phyloP scores from a whole-genome alignment of 768 basidiomycete species.

The Boletus rubropictus region DNA sequence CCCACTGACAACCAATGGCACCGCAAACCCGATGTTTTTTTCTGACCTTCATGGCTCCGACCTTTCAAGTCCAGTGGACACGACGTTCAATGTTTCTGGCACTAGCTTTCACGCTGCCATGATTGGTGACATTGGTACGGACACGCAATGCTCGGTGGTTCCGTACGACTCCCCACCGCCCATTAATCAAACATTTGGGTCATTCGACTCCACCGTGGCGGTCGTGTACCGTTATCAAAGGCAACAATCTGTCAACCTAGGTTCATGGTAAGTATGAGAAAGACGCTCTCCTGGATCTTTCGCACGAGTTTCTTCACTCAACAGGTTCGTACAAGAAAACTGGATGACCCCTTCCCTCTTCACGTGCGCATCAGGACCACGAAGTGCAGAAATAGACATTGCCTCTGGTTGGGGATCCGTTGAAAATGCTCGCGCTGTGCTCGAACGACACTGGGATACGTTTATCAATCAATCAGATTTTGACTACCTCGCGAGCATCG shows the following conservation, averaged over 20 bases:
- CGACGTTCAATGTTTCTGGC: background rate
- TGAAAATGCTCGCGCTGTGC: slow-evolving; percentile 40
- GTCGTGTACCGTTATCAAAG: slow-evolving; percentile 18
- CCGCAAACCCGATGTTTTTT: background rate
- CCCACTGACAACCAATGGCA: background rate
- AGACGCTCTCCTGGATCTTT: no score
- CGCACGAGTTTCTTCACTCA: background rate
- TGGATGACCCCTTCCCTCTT: slow-evolving; percentile 75
- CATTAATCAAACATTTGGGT: slow-evolving; percentile 7
- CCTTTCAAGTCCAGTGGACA: background rate
- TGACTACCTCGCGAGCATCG: slow-evolving; percentile 49
- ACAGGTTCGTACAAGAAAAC: slow-evolving; percentile 64
- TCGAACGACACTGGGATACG: slow-evolving; percentile 71
- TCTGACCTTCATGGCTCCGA: background rate
- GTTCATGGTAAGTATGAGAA: slow-evolving; percentile 11
- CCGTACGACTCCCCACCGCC: slow-evolving; percentile 10
- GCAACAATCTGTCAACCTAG: slow-evolving; percentile 20
- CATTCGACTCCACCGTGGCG: slow-evolving; percentile 14
- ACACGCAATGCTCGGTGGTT: slow-evolving; percentile 2
- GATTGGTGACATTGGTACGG: background rate
- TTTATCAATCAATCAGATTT: slow-evolving; percentile 67
- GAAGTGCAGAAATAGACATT: slow-evolving; percentile 57
- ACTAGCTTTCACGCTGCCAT: background rate
- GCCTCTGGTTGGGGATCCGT: slow-evolving; percentile 45
- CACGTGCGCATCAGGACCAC: slow-evolving; percentile 45